phyloP scores from a whole-genome alignment of 768 basidiomycete species.

The Termitomyces sp. region DNA sequence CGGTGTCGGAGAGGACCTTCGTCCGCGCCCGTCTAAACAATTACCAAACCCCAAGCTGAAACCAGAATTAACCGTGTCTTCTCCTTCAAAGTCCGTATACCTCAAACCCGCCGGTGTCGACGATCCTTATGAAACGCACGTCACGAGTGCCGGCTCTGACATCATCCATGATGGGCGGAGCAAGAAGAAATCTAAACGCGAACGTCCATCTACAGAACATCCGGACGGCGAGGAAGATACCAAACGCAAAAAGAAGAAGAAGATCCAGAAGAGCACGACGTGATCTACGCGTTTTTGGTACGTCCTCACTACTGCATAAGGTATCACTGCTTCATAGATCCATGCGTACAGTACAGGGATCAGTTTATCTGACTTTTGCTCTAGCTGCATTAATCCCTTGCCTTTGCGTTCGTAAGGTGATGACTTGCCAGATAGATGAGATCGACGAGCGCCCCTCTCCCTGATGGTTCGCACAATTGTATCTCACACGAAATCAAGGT shows the following conservation, averaged over 20 bases:
- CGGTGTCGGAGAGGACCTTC: conserved; percentile 51
- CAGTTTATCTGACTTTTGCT: conserved; percentile 6
- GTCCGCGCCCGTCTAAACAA: conserved; percentile 29
- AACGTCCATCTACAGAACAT: conserved; percentile 22
- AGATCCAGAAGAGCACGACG: conserved; percentile 13
- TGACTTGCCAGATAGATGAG: conserved; percentile 2
- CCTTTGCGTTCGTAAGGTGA: background rate
- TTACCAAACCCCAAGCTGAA: background rate
- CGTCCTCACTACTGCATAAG: background rate
- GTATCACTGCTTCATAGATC: background rate
- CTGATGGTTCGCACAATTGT: background rate
- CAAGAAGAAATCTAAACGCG: conserved; percentile 30
- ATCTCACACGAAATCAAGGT: background rate
- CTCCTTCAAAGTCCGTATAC: conserved; percentile 27
- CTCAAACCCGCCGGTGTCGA: conserved; percentile 61
- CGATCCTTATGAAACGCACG: conserved; percentile 32
- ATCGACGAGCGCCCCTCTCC: background rate
- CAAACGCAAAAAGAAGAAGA: conserved; percentile 36
- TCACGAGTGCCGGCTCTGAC: conserved; percentile 8
- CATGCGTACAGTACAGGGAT: background rate
- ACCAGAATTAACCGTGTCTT: background rate
- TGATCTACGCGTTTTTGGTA: conserved; percentile 4
- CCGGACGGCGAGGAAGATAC: conserved; percentile 21
- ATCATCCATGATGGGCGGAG: conserved; percentile 28
- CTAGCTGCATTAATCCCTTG: background rate